Base-by-base conservation (phyloP, 2,329 filamentous ascomycete species). In the Clathrospora elynae region DNA sequence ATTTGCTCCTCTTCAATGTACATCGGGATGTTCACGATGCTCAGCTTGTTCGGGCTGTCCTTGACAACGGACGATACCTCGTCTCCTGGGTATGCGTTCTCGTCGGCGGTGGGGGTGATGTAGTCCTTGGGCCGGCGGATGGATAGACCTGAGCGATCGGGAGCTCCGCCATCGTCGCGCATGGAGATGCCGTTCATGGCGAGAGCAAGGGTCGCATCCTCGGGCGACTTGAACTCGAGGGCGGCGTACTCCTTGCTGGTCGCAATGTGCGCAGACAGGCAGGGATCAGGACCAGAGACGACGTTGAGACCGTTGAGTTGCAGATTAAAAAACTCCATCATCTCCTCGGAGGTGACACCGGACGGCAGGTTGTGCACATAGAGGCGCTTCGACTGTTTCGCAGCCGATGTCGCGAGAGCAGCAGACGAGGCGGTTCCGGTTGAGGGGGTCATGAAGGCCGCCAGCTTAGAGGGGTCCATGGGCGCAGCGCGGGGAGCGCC, bases 231-330 rank as follows among this genome's bases (percentile, higher is more conserved):
- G 74, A 99, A 97, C 68, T 99, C 95, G 30, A 96, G 71, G 30
- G 97, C 80, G 7, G 90, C 92, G 71, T 95, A 96, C 1, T 81
- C 79, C 41, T 79, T 77, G 67, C 95, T 89, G 46, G 84, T 83
- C 14, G 90, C 87, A 42, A 97, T 78, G 59, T 96, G 88, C 24
- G 87, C 89, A 6, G 86, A 85, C 37, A 89, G 78, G 66, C 93
- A 97, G 23, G 92, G 91, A 61, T 97, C 91, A 32, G 82, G 80
- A 53, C 83, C 85, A 54, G 90, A 85, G 37, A 95, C 83, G 23
- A 96, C 87, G 61, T 99, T 99, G 32, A 99, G 76, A n/a, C 91
- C 90, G 61, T 99, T 97, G 36, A 99, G 81, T 69, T 97, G 91
- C 16, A 96, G 78, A 64, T 99, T 99, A 79, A 99, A 96, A 74